Evolutionary conservation across 352 stramenopile genomes (phyloP).

Genomic region (Phytophthora europaea): DNA sequence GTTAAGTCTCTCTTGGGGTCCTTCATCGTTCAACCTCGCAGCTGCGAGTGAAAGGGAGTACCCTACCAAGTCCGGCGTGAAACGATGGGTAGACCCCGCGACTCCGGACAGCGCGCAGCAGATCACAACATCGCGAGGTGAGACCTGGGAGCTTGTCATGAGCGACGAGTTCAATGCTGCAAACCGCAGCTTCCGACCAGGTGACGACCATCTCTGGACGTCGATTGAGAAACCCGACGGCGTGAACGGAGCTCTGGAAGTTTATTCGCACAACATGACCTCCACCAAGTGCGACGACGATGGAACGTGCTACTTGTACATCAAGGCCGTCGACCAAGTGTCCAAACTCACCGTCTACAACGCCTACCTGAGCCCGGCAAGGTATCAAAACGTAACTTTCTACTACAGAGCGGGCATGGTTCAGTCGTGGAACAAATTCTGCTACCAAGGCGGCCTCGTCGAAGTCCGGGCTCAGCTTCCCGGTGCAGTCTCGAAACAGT

Average conservation of each 20-base stretch:
- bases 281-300: constrained; percentile 60
- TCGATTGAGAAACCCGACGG: constrained; percentile 95
- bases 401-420: constrained; percentile 86
- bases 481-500: constrained; percentile 68
- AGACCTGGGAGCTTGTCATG: constrained; percentile 83
- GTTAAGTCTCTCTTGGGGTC: too few species aligned
- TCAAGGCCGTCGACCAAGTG: constrained; percentile 56
- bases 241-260: constrained; percentile 91
- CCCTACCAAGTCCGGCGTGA: constrained; percentile 52
- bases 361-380: constrained; percentile 50
- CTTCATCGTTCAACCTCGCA: too few species aligned
- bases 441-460: constrained; percentile 94
- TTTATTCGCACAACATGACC: constrained; percentile 93
- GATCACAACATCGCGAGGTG: constrained; percentile 43
- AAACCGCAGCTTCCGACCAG: constrained; percentile 89
- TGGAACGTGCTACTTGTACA: constrained; percentile 66
- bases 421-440: constrained; percentile 96
- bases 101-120: constrained; percentile 52
- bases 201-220: constrained; percentile 94
- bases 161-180: constrained; percentile 94
- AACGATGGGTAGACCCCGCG: constrained; percentile 56
- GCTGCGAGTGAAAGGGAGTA: constrained; percentile 33
- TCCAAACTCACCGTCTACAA: constrained; percentile 58
- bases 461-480: constrained; percentile 92
- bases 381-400: constrained; percentile 53